Percentiles rank a stretch among this genome's conserved stretches.
Evolutionary conservation across 371 early-diverging fungal species (phyloP).

Genomic region (Ordospora pajunii): DNA sequence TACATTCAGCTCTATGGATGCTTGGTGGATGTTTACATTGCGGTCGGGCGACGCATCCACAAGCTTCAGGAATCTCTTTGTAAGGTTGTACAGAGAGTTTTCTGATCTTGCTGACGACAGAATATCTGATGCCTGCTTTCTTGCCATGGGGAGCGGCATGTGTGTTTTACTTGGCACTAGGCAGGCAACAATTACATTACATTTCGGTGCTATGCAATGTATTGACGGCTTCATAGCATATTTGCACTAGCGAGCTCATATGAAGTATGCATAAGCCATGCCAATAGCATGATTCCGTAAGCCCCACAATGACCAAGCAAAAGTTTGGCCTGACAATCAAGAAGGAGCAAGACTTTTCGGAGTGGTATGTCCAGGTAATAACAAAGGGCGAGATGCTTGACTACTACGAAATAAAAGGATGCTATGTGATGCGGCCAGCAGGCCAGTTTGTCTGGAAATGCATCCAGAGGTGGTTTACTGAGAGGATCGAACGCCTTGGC

Average conservation of each 20-base stretch:
- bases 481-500: slow-evolving; percentile 75
- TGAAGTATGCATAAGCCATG: background rate
- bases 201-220: background rate
- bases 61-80: slow-evolving; percentile 67
- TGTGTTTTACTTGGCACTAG: too few relatives aligned
- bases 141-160: slow-evolving; percentile 2
- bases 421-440: slow-evolving; percentile 93
- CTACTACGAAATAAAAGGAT: slow-evolving; percentile 95
- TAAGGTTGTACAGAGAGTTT: slow-evolving; percentile 66
- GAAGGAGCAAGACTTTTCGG: slow-evolving; percentile 69
- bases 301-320: slow-evolving; percentile 42
- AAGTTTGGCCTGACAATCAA: slow-evolving; percentile 79
- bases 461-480: slow-evolving; percentile 74
- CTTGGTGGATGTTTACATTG: slow-evolving; percentile 67
- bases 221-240: background rate
- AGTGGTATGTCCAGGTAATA: slow-evolving; percentile 66
- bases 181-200: background rate
- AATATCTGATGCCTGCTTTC: slow-evolving; percentile 2
- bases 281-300: background rate
- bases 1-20: slow-evolving; percentile 66
- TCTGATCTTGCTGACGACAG: slow-evolving; percentile 57
- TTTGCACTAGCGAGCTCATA: too few relatives aligned
- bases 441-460: slow-evolving; percentile 92
- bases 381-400: slow-evolving; percentile 89
- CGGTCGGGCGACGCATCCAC: slow-evolving; percentile 65